These are phyloP conservation scores for Picochlorum sp. DNA, from an alignment of 139 green algal species.

Conservation along the genomic window DNA sequence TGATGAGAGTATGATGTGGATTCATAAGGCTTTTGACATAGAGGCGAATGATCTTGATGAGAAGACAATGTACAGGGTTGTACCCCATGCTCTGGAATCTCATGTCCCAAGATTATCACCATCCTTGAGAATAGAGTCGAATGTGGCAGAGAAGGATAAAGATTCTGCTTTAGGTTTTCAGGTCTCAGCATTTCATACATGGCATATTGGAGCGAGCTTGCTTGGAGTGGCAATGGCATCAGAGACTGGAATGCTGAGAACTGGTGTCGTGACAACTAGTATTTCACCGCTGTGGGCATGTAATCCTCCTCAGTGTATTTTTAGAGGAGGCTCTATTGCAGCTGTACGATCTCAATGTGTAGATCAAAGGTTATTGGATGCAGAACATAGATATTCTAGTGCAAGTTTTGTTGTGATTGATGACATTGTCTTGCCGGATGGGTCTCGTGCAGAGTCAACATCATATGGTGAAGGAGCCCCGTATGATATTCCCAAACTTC, in stretches of 20 bases:
- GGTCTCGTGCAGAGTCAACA: too few relatives aligned
- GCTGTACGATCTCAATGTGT: background rate
- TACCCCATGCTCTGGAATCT: slow-evolving; percentile 31
- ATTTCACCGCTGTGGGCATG: background rate
- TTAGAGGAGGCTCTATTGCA: background rate
- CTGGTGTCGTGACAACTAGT: background rate
- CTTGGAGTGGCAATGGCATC: background rate
- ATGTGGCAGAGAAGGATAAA: background rate
- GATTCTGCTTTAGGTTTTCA: background rate
- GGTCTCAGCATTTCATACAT: background rate
- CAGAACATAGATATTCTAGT: background rate
- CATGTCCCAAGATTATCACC: slow-evolving; percentile 9
- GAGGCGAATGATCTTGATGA: background rate
- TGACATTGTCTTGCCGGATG: background rate
- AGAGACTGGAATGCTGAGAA: background rate
- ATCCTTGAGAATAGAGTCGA: background rate
- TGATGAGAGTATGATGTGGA: too few relatives aligned
- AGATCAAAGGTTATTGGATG: background rate
- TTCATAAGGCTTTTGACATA: too few relatives aligned
- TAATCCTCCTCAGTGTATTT: slow-evolving; percentile 1
- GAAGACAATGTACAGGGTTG: background rate
- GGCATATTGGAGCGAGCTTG: background rate
- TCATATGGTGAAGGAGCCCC: too few relatives aligned
- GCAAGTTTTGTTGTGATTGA: slow-evolving; percentile 1
- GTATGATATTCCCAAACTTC: too few relatives aligned